Conservation (phyloP, 805 yeast genomes). For the Tetrapisispora iriomotensis region DNA sequence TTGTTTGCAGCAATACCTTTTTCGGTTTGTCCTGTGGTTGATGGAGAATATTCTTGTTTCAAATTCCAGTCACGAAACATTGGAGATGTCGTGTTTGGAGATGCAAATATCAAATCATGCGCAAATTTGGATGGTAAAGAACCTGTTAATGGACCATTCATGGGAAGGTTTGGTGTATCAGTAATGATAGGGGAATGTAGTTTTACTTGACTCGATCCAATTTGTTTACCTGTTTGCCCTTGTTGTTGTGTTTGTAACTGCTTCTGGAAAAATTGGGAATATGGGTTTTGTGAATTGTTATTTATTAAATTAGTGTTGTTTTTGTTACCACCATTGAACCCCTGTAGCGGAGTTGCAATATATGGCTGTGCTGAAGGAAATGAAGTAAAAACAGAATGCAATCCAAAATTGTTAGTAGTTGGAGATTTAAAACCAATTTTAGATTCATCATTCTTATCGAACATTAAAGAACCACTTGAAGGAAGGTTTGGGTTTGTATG, state of each 20-base stretch:
- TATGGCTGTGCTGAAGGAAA: slow-evolving; percentile 26
- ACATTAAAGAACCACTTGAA: neutral
- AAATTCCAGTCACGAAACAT: slow-evolving; percentile 29
- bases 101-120: slow-evolving; percentile 26
- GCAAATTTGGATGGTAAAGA: slow-evolving; percentile 27
- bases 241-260: slow-evolving; percentile 17
- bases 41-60: slow-evolving; percentile 1
- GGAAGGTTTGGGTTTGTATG: neutral
- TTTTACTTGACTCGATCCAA: neutral
- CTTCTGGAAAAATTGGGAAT: slow-evolving; percentile 5
- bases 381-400: slow-evolving; percentile 23
- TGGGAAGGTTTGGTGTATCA: slow-evolving; percentile 1
- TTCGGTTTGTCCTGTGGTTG: neutral
- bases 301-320: slow-evolving; percentile 9
- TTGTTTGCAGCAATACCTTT: neutral
- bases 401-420: slow-evolving; percentile 9
- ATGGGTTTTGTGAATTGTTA: slow-evolving; percentile 5
- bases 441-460: slow-evolving; percentile 1
- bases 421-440: slow-evolving; percentile 3
- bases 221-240: neutral
- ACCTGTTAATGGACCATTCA: slow-evolving; percentile 20
- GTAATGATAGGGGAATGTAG: slow-evolving; percentile 1
- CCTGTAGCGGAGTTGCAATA: slow-evolving; percentile 28
- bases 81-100: slow-evolving; percentile 23
- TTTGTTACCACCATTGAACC: slow-evolving; percentile 14